Evolutionary conservation across 192 early-diverging fungal genomes (phyloP), one percentile per base, ranked within the genome.

Genomic region (Phlyctochytrium planicorne): DNA sequence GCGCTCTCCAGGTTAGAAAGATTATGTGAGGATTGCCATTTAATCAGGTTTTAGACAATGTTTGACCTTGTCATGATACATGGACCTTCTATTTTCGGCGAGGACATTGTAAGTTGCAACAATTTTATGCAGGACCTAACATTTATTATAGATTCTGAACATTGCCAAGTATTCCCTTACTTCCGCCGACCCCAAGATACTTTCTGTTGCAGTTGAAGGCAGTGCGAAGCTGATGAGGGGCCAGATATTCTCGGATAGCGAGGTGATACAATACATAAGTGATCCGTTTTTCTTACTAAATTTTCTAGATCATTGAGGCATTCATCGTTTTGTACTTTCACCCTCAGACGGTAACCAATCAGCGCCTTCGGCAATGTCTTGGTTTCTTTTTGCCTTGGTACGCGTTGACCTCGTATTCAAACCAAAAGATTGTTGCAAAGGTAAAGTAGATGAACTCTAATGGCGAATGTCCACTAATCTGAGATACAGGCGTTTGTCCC

Each of bases 361-460:
- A 87, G 53, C 81, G 85, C 14, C 75, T 93, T 60, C 80, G 90
- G 0, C 93, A 94, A 70, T 96, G 93, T 66, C 80, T 96, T n/a
- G 84, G 82, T 25, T 96, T 94, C 70, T 96, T 96, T 61, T 85
- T 96, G 61, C 93, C 91, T 4, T 90, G 89, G 14, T 94, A 84
- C 68, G 88, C 91, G 69, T 85, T 91, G 65, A 92, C 93, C 30
- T 81, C 87, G 3, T 66, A 78, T 47, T 85, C 88, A 0, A 91
- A 90, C 76, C 94, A 94, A 73, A 71, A 62, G 12, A 61, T 96
- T 67, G 79, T n/a, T n/a, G n/a, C 79, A 63, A 67, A 84, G 65
- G 87, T 93, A 52, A 63, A 59, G 23, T 10, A 16, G 16, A 34
- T 34, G 12, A 20, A 17, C 31, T 33, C 6, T 34, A 16, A 62